phyloP scores from a whole-genome alignment of 2,329 filamentous ascomycete species.

The Arthrobotrys sinensis region DNA sequence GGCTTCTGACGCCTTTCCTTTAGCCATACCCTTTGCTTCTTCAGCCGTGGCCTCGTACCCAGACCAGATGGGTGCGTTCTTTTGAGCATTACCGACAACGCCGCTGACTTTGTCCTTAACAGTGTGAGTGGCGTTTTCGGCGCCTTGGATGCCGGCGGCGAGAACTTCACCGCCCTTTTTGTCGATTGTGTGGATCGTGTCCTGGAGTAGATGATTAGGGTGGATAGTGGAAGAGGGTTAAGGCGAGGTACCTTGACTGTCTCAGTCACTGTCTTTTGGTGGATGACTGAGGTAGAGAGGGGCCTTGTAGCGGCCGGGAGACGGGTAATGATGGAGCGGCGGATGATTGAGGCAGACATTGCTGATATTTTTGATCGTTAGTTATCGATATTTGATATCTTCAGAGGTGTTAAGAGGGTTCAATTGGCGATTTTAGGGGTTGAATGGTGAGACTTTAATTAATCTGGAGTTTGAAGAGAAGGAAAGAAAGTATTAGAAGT shows the following conservation, averaged over 20 bases:
- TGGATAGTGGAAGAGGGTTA: background rate
- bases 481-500: slow-evolving; percentile 4
- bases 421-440: slow-evolving; percentile 1
- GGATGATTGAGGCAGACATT: slow-evolving; percentile 58
- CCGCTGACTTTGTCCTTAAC: slow-evolving; percentile 45
- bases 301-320: slow-evolving; percentile 42
- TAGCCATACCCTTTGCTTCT: slow-evolving; percentile 44
- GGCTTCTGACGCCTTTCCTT: slow-evolving; percentile 40
- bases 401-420: background rate
- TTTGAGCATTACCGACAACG: slow-evolving; percentile 26
- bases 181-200: slow-evolving; percentile 46
- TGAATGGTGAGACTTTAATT: slow-evolving; percentile 4
- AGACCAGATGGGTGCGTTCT: slow-evolving; percentile 41
- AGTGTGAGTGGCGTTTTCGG: slow-evolving; percentile 40
- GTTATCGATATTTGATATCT: background rate
- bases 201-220: slow-evolving; percentile 11
- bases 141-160: slow-evolving; percentile 48
- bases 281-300: slow-evolving; percentile 43
- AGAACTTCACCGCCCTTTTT: slow-evolving; percentile 45
- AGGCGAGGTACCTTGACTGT: slow-evolving; percentile 38
- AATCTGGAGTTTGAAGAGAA: background rate
- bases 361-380: slow-evolving; percentile 2
- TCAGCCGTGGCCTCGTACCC: no score
- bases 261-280: slow-evolving; percentile 40
- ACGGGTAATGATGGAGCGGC: slow-evolving; percentile 43